Base-by-base conservation (phyloP, 2,329 filamentous ascomycete species). In the Aurifilum marmelostoma region DNA sequence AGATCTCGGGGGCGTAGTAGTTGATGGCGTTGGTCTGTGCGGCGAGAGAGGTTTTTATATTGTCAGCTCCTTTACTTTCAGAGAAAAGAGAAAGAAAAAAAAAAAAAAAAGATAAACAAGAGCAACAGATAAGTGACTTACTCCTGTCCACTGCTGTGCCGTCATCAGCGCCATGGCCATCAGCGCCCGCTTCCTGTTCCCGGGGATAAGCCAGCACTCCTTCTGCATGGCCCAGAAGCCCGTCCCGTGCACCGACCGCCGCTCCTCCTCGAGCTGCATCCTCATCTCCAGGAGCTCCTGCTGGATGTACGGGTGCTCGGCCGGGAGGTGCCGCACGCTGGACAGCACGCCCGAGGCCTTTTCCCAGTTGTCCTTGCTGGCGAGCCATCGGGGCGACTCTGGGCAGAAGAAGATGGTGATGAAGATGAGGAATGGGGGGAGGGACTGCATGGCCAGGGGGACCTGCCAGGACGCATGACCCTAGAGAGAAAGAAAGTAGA, bases 71-170 rank as follows among this genome's bases (percentile, higher is more conserved):
- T 34, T 4, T 34, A 52, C n/a, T n/a, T n/a, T n/a, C n/a, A 6
- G 24, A 14, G 24, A 29, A 47, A 39, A 21, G 4, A 2, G 27
- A 37, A 2, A 21, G 29, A 9, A 9, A 11, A 37, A 0, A 7
- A 9, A 8, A 16, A 16, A 29, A 12, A 0, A 27, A 1, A 8
- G 54, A 27, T 5, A 18, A 4, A 27, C n/a, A 11, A 24, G 54
- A 11, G 54, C 8, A 5, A 50, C 12, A 41, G 61, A n/a, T 4
- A 50, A 21, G 37, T 47, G 78, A 76, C 67, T 66, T 18, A 69
- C 67, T 24, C 89, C 89, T 0, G 90, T 92, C 87, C 92, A 90
- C 76, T 92, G 90, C 77, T 93, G 90, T 76, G 88, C 92, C 52
- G 91, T 80, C 89, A 89, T 82, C 65, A 87, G 78, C 2, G 80